phyloP scores from a whole-genome alignment of 352 stramenopile genomes.

The Elongisporangium undulatum region DNA sequence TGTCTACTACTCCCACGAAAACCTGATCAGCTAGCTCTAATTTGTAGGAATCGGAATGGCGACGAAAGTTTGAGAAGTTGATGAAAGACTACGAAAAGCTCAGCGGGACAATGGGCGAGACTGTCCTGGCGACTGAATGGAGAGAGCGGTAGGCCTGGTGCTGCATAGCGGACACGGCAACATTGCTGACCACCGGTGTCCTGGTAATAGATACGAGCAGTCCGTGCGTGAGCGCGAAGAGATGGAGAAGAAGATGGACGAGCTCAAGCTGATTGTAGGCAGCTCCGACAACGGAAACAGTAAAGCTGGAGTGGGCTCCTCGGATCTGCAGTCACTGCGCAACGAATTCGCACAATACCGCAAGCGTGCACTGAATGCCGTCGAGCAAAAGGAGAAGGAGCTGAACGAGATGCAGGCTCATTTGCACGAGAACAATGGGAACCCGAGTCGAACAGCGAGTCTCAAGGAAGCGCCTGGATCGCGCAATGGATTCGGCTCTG shows the following conservation, averaged over 20 bases:
- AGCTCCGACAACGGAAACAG: conserved; percentile 17
- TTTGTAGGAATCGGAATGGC: conserved; percentile 69
- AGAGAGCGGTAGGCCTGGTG: conserved; percentile 43
- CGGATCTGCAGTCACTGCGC: conserved; percentile 58
- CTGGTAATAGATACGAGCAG: conserved; percentile 55
- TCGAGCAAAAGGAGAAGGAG: conserved; percentile 83
- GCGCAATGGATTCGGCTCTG: conserved; percentile 15
- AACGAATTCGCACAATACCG: conserved; percentile 81
- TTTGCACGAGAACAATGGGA: conserved; percentile 21
- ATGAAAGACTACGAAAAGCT: conserved; percentile 86
- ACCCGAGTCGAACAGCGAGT: conserved; percentile 33
- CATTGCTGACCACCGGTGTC: neutral
- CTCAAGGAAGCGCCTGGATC: conserved; percentile 23
- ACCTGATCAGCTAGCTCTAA: too few species aligned
- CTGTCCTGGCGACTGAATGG: conserved; percentile 80
- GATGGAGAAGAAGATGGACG: conserved; percentile 68
- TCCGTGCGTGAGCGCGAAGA: conserved; percentile 71
- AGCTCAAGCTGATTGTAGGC: conserved; percentile 42
- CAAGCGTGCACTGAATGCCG: conserved; percentile 68
- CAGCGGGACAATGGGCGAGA: conserved; percentile 82
- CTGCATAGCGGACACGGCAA: neutral
- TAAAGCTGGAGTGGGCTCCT: conserved; percentile 18
- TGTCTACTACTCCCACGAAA: neutral
- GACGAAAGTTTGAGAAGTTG: conserved; percentile 82
- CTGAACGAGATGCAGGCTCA: conserved; percentile 65